Evolutionary conservation across 768 basidiomycete genomes (phyloP), one percentile per base, ranked within the genome.

Genomic region (Collybia nuda): DNA sequence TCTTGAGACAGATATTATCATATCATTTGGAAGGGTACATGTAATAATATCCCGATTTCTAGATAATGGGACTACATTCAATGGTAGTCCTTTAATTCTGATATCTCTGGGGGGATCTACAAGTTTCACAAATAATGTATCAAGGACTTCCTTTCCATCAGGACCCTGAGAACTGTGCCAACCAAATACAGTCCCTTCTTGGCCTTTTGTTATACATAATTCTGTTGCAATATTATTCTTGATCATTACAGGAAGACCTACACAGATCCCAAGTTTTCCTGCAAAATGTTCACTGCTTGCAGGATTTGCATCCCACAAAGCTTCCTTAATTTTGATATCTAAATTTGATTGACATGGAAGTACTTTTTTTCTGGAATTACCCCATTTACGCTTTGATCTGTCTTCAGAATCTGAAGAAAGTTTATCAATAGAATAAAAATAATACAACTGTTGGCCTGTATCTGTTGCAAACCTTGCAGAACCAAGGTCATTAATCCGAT

Each of bases 161-260:
- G 37, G 15, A 2, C 51, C 50, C n/a, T n/a, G n/a, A n/a, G n/a
- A 6, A 23, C 12, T 8, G 18, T 6, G 6, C 47, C 17, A 11
- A 48, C 36, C 69, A 68, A 71, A 41, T 5, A 71, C 66, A 47
- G 40, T 38, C 0, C 56, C 70, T 47, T 68, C 65, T 48, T 67
- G 64, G 1, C 67, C 67, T 38, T 64, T 65, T 3, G 68, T 69
- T 2, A 70, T 68, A 47, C 63, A 62, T 1, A 68, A 43, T 40
- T 69, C 68, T 5, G 67, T 69, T 5, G 70, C 67, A 42, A 51
- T 50, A 57, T 71, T 71, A 28, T 60, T 46, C 11, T 57, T 40
- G 12, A 71, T 62, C 49, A 69, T 64, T 0, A 71, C 54, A 12
- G 74, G 73, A 44, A 69, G 53, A 3, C 67, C 68, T 7, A 64